Percentiles rank a stretch among this genome's conserved stretches.
phyloP scores from a whole-genome alignment of 805 yeast species.

The Ogataea nakhonphanomensis region DNA sequence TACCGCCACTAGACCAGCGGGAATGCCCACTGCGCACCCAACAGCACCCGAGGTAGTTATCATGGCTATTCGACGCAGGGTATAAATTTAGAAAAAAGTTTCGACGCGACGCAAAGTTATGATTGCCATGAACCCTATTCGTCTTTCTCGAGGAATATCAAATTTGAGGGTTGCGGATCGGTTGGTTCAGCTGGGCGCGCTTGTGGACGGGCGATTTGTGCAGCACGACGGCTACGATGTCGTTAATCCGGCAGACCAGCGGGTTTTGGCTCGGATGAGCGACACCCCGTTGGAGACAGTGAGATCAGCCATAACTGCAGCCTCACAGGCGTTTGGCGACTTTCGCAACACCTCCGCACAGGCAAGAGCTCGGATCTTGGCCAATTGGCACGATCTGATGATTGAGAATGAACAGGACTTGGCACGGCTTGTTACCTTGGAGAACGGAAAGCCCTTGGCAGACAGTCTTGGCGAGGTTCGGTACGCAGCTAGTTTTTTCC shows the following conservation, averaged over 20 bases:
- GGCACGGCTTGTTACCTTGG: constrained; percentile 61
- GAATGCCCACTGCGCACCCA: constrained; percentile 53
- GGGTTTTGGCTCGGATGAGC: constrained; percentile 51
- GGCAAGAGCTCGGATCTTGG: constrained; percentile 50
- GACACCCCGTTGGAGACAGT: constrained; percentile 46
- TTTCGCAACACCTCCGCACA: constrained; percentile 52
- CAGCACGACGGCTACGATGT: constrained; percentile 6
- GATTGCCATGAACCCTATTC: not conserved
- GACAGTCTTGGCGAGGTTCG: constrained; percentile 70
- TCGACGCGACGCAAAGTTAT: constrained; percentile 9
- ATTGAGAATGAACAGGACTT: constrained; percentile 57
- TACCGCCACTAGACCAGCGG: constrained; percentile 38
- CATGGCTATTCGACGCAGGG: constrained; percentile 13
- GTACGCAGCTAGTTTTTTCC: constrained; percentile 72
- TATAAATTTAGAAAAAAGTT: not conserved
- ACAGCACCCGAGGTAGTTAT: constrained; percentile 38
- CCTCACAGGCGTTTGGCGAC: constrained; percentile 47
- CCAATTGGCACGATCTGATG: constrained; percentile 50
- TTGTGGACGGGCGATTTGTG: constrained; percentile 64
- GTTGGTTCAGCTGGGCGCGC: constrained; percentile 55
- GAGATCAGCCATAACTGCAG: constrained; percentile 49
- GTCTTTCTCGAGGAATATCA: constrained; percentile 3
- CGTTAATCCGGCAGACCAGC: constrained; percentile 64
- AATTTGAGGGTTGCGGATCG: constrained; percentile 38
- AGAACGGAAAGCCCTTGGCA: constrained; percentile 70